Percentiles rank a stretch among this genome's conserved stretches.
Evolutionary conservation across 2,329 filamentous ascomycete species (phyloP).

Genomic region (Aspergillus sp.): DNA sequence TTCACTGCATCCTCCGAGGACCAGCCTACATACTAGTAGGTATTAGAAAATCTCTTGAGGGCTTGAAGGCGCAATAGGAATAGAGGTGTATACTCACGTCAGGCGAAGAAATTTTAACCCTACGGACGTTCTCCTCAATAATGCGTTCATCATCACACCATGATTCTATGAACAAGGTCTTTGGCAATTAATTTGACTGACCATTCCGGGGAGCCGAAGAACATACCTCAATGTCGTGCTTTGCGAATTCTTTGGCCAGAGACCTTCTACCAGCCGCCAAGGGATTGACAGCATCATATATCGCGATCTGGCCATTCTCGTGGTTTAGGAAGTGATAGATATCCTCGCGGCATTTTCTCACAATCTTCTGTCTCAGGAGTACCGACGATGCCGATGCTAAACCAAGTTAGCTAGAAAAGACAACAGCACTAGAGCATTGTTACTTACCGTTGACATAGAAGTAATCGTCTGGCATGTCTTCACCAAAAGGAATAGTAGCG

Average conservation of each 20-base stretch:
- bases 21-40: slow-evolving; percentile 73
- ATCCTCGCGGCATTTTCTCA: slow-evolving; percentile 95
- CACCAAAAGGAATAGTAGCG: slow-evolving; percentile 76
- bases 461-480: slow-evolving; percentile 89
- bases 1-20: slow-evolving; percentile 84
- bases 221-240: slow-evolving; percentile 80
- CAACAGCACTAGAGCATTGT: neutral
- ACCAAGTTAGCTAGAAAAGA: slow-evolving; percentile 12
- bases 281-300: slow-evolving; percentile 97
- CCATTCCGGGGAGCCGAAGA: neutral
- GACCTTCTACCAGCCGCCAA: slow-evolving; percentile 73
- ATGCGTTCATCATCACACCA: slow-evolving; percentile 90
- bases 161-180: slow-evolving; percentile 96
- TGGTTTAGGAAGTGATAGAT: slow-evolving; percentile 95
- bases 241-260: slow-evolving; percentile 92
- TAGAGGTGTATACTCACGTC: slow-evolving; percentile 56
- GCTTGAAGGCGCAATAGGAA: slow-evolving; percentile 5
- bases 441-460: slow-evolving; percentile 76
- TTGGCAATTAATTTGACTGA: slow-evolving; percentile 2
- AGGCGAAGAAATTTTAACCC: slow-evolving; percentile 95
- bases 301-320: slow-evolving; percentile 95
- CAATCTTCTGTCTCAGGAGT: slow-evolving; percentile 90
- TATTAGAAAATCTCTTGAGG: slow-evolving; percentile 4
- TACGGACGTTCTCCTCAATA: slow-evolving; percentile 91
- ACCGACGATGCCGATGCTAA: slow-evolving; percentile 75